Evolutionary conservation across 805 yeast genomes (phyloP).

Genomic region (Metschnikowia gelsemii): DNA sequence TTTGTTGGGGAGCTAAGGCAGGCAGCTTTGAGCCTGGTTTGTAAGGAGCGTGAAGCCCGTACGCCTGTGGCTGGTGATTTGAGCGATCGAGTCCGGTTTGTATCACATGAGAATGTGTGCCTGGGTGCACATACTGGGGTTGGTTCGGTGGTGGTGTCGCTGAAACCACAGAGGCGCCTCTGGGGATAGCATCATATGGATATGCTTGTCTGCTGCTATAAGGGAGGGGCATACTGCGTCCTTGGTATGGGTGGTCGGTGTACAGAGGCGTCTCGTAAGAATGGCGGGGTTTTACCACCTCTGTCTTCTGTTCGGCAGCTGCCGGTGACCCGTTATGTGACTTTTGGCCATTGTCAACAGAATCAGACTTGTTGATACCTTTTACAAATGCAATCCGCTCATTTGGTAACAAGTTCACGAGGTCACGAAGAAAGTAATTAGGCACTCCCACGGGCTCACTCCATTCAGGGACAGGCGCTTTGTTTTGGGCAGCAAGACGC

Average conservation of each 20-base stretch:
- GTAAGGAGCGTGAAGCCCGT: constrained; percentile 12
- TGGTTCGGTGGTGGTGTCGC: constrained; percentile 12
- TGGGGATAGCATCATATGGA: constrained; percentile 3
- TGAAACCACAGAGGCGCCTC: constrained; percentile 2
- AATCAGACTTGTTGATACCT: constrained; percentile 20
- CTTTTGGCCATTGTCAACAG: constrained; percentile 1
- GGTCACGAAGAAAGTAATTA: constrained; percentile 38
- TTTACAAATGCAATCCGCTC: constrained; percentile 42
- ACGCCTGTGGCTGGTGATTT: constrained; percentile 9
- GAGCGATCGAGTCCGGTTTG: constrained; percentile 5
- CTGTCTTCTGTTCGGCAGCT: constrained; percentile 3
- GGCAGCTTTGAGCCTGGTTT: constrained; percentile 22
- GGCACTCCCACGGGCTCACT: constrained; percentile 52
- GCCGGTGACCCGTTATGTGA: constrained; percentile 11
- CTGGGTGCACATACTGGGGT: constrained; percentile 10
- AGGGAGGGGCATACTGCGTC: constrained; percentile 1
- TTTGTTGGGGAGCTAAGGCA: constrained; percentile 22
- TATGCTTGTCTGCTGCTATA: constrained; percentile 2
- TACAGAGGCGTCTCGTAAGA: constrained; percentile 3
- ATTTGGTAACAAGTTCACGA: constrained; percentile 41
- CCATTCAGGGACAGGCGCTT: constrained; percentile 45
- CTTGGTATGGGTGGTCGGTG: constrained; percentile 1
- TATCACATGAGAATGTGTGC: constrained; percentile 2
- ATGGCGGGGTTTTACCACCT: constrained; percentile 7
- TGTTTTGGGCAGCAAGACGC: constrained; percentile 42